Evolutionary conservation across 2,329 filamentous ascomycete species (phyloP).

Genomic region (Aureobasidium sp.): DNA sequence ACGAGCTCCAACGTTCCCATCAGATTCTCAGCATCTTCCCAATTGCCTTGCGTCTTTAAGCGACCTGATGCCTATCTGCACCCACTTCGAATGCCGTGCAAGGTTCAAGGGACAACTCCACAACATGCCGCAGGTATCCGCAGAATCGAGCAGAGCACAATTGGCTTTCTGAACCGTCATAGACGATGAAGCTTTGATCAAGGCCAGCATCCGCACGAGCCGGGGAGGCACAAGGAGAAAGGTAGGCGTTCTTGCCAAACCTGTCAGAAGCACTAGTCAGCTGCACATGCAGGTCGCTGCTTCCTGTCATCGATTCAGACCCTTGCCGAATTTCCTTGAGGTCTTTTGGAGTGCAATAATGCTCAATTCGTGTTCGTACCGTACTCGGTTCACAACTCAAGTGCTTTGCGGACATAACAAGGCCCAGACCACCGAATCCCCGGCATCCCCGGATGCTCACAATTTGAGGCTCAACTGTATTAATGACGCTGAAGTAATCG

Average conservation of each 20-base stretch:
- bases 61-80: no score
- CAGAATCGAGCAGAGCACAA: background rate
- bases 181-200: background rate
- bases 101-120: no score
- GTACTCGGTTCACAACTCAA: no score
- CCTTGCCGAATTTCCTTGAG: background rate
- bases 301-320: no score
- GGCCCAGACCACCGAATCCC: background rate
- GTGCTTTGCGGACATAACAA: background rate
- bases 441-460: conserved; percentile 9
- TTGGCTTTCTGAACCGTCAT: background rate
- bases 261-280: background rate
- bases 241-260: background rate
- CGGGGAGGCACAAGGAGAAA: background rate
- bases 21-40: background rate
- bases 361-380: no score
- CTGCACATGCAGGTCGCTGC: no score
- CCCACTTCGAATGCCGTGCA: no score
- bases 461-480: conserved; percentile 2
- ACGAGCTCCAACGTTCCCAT: background rate
- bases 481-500: background rate
- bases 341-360: no score
- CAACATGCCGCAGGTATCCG: background rate
- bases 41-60: no score
- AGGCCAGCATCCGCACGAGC: background rate